These are phyloP conservation scores for Saccharomycopsis babjevae DNA, from an alignment of 805 yeast species.

Conservation along the genomic window DNA sequence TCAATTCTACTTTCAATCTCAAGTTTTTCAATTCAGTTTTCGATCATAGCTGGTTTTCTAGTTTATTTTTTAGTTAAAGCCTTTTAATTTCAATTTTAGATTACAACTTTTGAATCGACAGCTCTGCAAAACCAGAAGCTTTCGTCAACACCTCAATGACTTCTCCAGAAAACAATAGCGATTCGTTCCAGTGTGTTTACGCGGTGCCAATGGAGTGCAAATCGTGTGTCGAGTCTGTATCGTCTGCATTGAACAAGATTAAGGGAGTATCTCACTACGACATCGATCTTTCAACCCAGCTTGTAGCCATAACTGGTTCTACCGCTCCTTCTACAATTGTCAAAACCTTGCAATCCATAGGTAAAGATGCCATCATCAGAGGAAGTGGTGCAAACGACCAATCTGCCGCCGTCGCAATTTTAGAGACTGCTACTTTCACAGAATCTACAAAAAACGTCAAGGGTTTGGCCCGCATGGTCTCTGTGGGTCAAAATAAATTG, in stretches of 20 bases:
- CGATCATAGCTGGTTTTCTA: no score
- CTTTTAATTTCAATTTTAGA: no score
- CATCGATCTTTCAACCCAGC: constrained; percentile 47
- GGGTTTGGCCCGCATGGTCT: constrained; percentile 80
- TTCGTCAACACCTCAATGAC: neutral
- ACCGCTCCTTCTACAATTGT: constrained; percentile 72
- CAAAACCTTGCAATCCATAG: constrained; percentile 55
- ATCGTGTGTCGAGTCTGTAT: constrained; percentile 54
- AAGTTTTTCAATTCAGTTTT: no score
- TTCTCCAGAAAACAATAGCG: constrained; percentile 31
- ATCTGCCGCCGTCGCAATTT: constrained; percentile 82
- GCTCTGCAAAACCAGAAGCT: neutral
- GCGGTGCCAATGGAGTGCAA: constrained; percentile 81
- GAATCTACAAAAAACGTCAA: constrained; percentile 51
- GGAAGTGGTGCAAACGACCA: constrained; percentile 77
- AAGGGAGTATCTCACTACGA: constrained; percentile 42
- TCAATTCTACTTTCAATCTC: no score
- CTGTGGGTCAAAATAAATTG: constrained; percentile 40
- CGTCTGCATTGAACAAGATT: constrained; percentile 39
- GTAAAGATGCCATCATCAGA: constrained; percentile 83
- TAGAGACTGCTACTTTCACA: constrained; percentile 53
- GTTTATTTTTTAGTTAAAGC: no score
- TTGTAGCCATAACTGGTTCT: constrained; percentile 59
- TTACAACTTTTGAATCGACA: neutral
- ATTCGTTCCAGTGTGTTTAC: constrained; percentile 52